A percentile compares a stretch with the other conserved stretches of the same genome.
Evolutionary conservation across 345 rosid genomes (phyloP).

Genomic region (Hirschfeldia incana): DNA sequence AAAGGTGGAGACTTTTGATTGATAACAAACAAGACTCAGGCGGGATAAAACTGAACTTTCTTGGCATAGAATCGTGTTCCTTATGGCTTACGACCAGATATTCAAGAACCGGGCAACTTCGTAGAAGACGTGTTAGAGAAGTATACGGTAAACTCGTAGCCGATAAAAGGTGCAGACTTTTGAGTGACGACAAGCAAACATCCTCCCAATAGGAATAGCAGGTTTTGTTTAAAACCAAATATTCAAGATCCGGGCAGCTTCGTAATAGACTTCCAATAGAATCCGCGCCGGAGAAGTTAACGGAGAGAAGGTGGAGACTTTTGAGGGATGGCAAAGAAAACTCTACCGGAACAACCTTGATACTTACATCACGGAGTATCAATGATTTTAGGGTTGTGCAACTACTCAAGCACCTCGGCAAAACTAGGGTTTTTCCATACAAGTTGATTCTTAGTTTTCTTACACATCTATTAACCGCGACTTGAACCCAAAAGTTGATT

Average conservation of each 20-base stretch:
- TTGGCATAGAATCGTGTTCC: not conserved
- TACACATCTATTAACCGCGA: not conserved
- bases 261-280: not conserved
- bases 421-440: not conserved
- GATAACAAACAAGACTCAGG: not conserved
- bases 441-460: not conserved
- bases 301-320: not conserved
- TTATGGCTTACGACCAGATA: not conserved
- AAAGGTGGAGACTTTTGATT: not conserved
- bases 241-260: not conserved
- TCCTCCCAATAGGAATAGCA: not conserved
- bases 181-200: not conserved
- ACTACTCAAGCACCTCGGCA: constrained; percentile 16
- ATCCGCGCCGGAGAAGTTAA: not conserved
- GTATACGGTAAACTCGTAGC: not conserved
- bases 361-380: not conserved
- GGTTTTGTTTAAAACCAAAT: not conserved
- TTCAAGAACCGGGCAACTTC: not conserved
- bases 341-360: not conserved
- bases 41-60: not conserved
- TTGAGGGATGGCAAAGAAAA: not conserved
- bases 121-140: not conserved
- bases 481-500: not conserved
- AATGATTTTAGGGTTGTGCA: constrained; percentile 15
- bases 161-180: not conserved